Base-by-base conservation (phyloP, 345 rosid genomes). In the Gossypium sturtianum region DNA sequence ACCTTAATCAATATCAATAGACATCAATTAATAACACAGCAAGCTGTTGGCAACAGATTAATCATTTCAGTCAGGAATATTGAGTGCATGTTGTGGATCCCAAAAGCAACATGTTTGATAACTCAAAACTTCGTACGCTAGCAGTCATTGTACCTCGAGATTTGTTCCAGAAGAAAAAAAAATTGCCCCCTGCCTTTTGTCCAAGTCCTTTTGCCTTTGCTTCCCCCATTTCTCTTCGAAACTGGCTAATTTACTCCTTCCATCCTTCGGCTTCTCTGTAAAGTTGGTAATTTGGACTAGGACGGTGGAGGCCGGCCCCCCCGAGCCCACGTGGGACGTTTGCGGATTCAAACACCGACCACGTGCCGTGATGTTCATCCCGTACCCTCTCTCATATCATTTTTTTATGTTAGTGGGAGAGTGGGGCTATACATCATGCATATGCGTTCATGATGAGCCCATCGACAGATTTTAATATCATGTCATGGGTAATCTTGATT, bases 61-160 rank as follows among this genome's bases (percentile, higher is more conserved):
- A 44, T 66, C 29, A 66, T 66, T 66, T 12, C 7, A 3, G 67
- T 38, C 22, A 34, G 23, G 22, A 38, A 17, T 34, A 62, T 62
- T 7, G 12, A 15, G 19, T 34, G 45, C 45, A 3, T 12, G 48
- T 65, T 61, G 76, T 61, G 13, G 75, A 72, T 74, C 73, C 65
- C 75, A 3, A 58, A 2, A 74, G 27, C 41, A 70, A n/a, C 54
- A 60, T n/a, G 69, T 2, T 57, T 10, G 52, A 7, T 16, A 43
- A 73, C 75, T 64, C 84, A 76, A 66, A 80, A 83, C 79, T 74
- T 57, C 81, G 84, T 81, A 79, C 84, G 84, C 57, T 68, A n/a
- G 80, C 84, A n/a, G 78, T 64, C 75, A 66, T 29, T 3, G 23
- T 20, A 2, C 74, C 53, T 72, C 74, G 58, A 77, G 66, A 76